A percentile compares a stretch with the other conserved stretches of the same genome.
Evolutionary conservation across 352 stramenopile genomes (phyloP).

Genomic region (Globisporangium apiculatum): DNA sequence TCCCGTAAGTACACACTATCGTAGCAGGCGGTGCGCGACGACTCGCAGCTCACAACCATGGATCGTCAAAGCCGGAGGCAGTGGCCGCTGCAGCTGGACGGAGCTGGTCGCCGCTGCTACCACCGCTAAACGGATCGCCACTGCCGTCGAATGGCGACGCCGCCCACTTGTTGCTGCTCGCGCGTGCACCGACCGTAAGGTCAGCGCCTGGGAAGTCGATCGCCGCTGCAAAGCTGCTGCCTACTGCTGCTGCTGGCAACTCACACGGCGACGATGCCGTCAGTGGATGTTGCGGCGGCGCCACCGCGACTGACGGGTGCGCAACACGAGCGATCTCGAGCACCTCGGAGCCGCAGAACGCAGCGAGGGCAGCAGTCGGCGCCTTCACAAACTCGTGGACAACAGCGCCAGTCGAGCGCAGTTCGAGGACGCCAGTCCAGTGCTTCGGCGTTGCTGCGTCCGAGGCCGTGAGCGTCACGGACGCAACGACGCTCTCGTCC

Average conservation of each 20-base stretch:
- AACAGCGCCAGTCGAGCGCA: conserved; percentile 37
- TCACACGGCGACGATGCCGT: not conserved
- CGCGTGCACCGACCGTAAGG: not conserved
- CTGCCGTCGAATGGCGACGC: not conserved
- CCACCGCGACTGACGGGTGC: not conserved
- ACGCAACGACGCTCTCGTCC: conserved; percentile 40
- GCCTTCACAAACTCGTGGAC: conserved; percentile 38
- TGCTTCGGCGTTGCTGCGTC: not conserved
- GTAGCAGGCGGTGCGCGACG: too few species aligned
- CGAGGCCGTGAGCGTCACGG: conserved; percentile 28
- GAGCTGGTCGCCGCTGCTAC: not conserved
- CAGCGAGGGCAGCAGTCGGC: conserved; percentile 22
- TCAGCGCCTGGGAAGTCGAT: conserved; percentile 4
- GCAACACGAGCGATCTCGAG: conserved; percentile 1
- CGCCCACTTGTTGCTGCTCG: not conserved
- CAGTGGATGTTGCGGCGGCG: too few species aligned
- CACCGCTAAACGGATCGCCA: not conserved
- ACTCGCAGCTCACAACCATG: not conserved
- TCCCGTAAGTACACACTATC: too few species aligned
- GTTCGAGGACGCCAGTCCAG: conserved; percentile 39
- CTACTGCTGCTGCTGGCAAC: not conserved
- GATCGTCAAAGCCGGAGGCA: not conserved
- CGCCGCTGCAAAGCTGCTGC: not conserved
- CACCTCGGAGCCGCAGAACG: conserved; percentile 25
- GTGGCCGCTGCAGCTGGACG: not conserved